Percentiles rank a stretch among this genome's conserved stretches.
These are phyloP conservation scores for Colletotrichum cuscutae DNA, from an alignment of 2,329 filamentous ascomycete species.

Conservation along the genomic window DNA sequence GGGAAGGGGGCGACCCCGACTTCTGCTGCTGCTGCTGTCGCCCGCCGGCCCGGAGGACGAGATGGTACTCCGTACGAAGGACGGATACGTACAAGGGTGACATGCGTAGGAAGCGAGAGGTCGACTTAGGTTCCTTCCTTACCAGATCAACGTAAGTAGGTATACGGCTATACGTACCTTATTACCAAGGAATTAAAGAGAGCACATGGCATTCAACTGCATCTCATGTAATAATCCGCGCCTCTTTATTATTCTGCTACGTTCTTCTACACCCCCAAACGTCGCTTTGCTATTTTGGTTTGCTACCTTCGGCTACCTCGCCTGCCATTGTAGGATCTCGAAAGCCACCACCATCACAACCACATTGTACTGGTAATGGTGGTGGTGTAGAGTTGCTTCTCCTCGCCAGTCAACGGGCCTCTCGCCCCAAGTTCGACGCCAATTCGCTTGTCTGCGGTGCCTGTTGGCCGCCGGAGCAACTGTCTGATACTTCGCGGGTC, in stretches of 20 bases:
- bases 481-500: conserved; percentile 13
- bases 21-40: too few species aligned
- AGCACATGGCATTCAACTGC: too few species aligned
- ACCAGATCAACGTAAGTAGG: not conserved
- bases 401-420: not conserved
- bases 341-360: not conserved
- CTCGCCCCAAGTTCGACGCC: conserved; percentile 17
- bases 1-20: too few species aligned
- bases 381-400: not conserved
- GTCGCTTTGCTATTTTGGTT: conserved; percentile 9
- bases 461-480: not conserved
- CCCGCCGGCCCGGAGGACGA: not conserved
- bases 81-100: not conserved
- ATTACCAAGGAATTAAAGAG: too few species aligned
- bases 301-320: not conserved
- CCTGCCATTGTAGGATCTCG: not conserved
- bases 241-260: conserved; percentile 7
- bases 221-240: not conserved
- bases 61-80: not conserved
- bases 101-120: not conserved
- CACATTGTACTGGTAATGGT: not conserved
- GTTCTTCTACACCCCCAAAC: conserved; percentile 1
- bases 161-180: too few species aligned
- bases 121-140: too few species aligned
- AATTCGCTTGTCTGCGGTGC: not conserved